phyloP scores from a whole-genome alignment of 176 grass and related monocot species.

The Triticum urartu region DNA sequence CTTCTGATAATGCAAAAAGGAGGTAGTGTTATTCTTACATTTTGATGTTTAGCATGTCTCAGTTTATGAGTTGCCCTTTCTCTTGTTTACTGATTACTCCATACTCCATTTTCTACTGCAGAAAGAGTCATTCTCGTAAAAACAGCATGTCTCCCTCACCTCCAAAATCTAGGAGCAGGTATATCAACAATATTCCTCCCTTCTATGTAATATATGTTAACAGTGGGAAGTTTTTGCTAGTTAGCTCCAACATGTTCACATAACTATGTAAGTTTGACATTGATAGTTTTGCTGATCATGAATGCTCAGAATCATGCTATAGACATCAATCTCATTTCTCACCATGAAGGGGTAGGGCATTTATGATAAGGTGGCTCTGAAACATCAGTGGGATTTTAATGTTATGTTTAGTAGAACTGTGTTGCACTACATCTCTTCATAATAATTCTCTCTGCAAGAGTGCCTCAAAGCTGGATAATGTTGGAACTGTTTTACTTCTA shows the following conservation, averaged over 20 bases:
- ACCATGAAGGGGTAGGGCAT: background rate
- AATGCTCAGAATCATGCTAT: constrained; percentile 11
- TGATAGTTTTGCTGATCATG: constrained; percentile 3
- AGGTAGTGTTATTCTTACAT: constrained; percentile 30
- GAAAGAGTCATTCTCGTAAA: constrained; percentile 57
- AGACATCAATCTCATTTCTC: background rate
- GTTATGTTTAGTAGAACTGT: constrained; percentile 14
- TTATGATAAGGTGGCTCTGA: background rate
- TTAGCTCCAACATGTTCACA: background rate
- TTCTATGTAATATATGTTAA: constrained; percentile 8
- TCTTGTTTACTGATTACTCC: constrained; percentile 18
- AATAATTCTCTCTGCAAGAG: constrained; percentile 2
- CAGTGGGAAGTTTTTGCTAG: constrained; percentile 11
- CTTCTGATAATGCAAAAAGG: constrained; percentile 57
- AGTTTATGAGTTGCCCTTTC: constrained; percentile 24
- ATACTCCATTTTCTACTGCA: constrained; percentile 32
- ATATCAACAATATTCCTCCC: constrained; percentile 6
- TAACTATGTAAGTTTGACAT: constrained; percentile 3
- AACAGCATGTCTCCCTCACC: constrained; percentile 62
- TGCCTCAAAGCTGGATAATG: background rate
- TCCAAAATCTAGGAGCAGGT: constrained; percentile 70
- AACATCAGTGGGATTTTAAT: constrained; percentile 4
- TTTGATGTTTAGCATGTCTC: constrained; percentile 1
- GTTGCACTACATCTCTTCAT: background rate
- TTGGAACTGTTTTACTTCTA: constrained; percentile 16